Evolutionary conservation across 2,329 filamentous ascomycete genomes (phyloP), one percentile per base, ranked within the genome.

Genomic region (Chalaropsis thielavioides): DNA sequence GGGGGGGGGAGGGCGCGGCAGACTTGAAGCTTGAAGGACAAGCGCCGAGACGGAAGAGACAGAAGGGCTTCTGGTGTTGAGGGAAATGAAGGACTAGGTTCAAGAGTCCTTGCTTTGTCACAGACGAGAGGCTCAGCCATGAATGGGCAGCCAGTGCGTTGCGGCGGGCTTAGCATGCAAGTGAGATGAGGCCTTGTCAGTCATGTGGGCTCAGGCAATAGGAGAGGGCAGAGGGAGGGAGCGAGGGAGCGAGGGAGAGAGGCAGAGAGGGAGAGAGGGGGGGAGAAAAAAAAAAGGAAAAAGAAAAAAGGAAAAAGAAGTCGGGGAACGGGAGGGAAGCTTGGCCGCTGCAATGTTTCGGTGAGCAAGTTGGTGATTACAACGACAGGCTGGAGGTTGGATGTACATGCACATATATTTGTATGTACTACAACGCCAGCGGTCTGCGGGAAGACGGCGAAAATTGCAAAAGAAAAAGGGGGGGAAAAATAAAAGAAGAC

Each of bases 11-110:
- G 31, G 7, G 31, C n/a, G n/a, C n/a, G n/a, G n/a, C n/a, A n/a
- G n/a, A n/a, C n/a, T n/a, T n/a, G n/a, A n/a, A n/a, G n/a, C n/a
- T n/a, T n/a, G n/a, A n/a, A n/a, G n/a, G n/a, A n/a, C n/a, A n/a
- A n/a, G n/a, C n/a, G n/a, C n/a, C n/a, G n/a, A n/a, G n/a, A n/a
- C 35, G 10, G 35, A 38, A 38, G 35, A 6, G 7, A 8, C 35
- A 38, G 35, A 38, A 5, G 8, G 43, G 43, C 43, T 17, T 46
- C 43, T 46, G 27, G 27, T 27, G 54, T 10, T 58, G 54, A 58
- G 54, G 54, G 54, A 58, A 58, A 58, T 58, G 54, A 58, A 58
- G 54, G 54, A 58, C 54, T 58, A 11, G 54, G 31, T 17, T 31
- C 31, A 15, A 8, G 54, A n/a, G 54, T 58, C 54, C 31, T 58